These are phyloP conservation scores for Dillenia turbinata DNA, from an alignment of 164 flowering plant genomes.

Conservation along the genomic window DNA sequence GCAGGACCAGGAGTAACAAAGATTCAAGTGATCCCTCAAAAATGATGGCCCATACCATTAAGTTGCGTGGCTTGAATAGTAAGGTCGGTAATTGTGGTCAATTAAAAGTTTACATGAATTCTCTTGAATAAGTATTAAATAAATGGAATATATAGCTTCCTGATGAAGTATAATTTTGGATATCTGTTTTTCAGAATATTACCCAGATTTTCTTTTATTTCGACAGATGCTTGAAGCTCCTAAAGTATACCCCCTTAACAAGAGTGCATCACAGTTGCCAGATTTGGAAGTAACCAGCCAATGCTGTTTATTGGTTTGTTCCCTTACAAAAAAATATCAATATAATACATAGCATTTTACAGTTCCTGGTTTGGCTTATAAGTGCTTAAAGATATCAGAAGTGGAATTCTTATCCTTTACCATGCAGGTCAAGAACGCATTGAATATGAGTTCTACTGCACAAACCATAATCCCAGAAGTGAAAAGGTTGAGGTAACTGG, in stretches of 20 bases:
- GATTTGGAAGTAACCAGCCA: conserved; percentile 60
- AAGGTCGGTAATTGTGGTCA: conserved; percentile 50
- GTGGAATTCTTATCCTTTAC: background rate
- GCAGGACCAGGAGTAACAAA: conserved; percentile 51
- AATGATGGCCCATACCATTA: conserved; percentile 36
- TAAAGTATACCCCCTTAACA: conserved; percentile 49
- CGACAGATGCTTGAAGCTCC: conserved; percentile 78
- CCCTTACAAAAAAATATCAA: background rate
- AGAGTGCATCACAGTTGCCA: conserved; percentile 65
- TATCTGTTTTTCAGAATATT: background rate
- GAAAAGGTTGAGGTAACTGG: no score
- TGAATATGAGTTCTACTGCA: no score
- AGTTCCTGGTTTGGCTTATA: background rate
- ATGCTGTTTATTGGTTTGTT: background rate
- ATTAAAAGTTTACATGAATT: no score
- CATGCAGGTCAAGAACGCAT: no score
- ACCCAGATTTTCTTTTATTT: no score
- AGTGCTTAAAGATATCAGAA: background rate
- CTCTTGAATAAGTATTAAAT: no score
- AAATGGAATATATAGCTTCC: background rate
- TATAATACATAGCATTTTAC: background rate
- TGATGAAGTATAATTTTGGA: background rate
- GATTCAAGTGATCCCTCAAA: conserved; percentile 23
- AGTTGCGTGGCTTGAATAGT: conserved; percentile 81
- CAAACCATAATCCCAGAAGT: no score